Evolutionary conservation across 1,284 basidiomycete species (phyloP), one percentile per base, ranked within the genome.

Genomic region (Ceratobasidium sp.): DNA sequence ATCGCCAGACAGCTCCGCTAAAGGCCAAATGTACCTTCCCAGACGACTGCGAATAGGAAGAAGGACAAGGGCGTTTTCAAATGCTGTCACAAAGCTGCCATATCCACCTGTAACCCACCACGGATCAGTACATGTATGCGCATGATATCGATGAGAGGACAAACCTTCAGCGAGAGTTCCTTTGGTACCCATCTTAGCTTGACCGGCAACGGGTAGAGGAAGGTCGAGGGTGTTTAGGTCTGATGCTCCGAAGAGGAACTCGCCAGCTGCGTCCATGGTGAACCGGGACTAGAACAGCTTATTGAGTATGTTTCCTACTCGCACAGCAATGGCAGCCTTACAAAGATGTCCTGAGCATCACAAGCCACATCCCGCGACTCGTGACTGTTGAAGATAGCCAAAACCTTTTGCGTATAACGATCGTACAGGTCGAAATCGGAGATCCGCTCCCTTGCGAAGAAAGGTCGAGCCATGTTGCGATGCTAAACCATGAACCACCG

Each of bases 281-380:
- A 77, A 76, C 9, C 75, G 69, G 41, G 60, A 62, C 69, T 73
- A 15, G 19, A 17, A 53, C 44, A 31, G 17, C 2, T 47, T 11
- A n/a, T 5, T 19, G 31, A n/a, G 19, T n/a, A 50, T 17, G 24
- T 27, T 4, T 1, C 1, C 22, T 1, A 7, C 31, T 6, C 19
- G 33, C 15, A 47, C 45, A 29, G 29, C 47, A 27, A 9, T 44
- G 41, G n/a, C 14, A 11, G 11, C 44, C 69, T 73, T 19, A 73
- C 65, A 44, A 76, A 77, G 15, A 77, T 41, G 31, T 77, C 76
- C 53, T 77, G 76, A 3, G 67, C 65, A 56, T 76, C 76, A 44
- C 59, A 56, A 22, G 76, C 54, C 29, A 76, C 51, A 36, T 60
- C 62, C 29, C 45, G 44, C 31, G 29, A 44, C 15, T 60, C 73